phyloP scores from a whole-genome alignment of 768 basidiomycete species.

The Mycena leptocephala region DNA sequence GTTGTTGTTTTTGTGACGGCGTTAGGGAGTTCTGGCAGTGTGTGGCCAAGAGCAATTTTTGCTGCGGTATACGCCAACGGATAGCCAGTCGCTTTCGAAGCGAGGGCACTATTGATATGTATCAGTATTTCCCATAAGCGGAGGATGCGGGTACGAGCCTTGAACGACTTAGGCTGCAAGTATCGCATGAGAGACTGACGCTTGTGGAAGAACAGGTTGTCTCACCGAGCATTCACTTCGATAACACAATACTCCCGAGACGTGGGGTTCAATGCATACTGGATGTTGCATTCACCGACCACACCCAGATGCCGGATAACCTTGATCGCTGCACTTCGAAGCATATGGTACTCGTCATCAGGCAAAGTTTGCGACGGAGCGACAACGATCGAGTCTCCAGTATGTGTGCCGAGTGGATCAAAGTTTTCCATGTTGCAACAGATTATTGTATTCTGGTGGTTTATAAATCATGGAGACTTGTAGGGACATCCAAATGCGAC shows the following conservation, averaged over 20 bases:
- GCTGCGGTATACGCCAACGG: slow-evolving; percentile 99
- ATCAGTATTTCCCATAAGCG: slow-evolving; percentile 30
- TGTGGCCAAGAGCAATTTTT: slow-evolving; percentile 98
- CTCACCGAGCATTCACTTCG: slow-evolving; percentile 94
- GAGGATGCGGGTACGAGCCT: slow-evolving; percentile 59
- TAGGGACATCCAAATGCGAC: slow-evolving; percentile 49
- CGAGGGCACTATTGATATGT: slow-evolving; percentile 82
- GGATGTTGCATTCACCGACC: slow-evolving; percentile 97
- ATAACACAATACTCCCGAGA: slow-evolving; percentile 98
- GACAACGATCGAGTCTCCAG: slow-evolving; percentile 99
- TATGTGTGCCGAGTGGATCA: slow-evolving; percentile 98
- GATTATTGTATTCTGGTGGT: slow-evolving; percentile 93
- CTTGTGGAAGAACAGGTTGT: slow-evolving; percentile 17
- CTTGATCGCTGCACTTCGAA: slow-evolving; percentile 97
- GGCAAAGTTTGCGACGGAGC: slow-evolving; percentile 98
- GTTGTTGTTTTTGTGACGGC: slow-evolving; percentile 99
- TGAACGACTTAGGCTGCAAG: slow-evolving; percentile 80
- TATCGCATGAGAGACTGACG: slow-evolving; percentile 11
- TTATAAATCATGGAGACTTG: slow-evolving; percentile 26
- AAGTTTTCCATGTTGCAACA: slow-evolving; percentile 99
- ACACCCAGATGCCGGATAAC: slow-evolving; percentile 94
- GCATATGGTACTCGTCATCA: slow-evolving; percentile 99
- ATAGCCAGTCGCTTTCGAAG: slow-evolving; percentile 99
- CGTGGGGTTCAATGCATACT: slow-evolving; percentile 96
- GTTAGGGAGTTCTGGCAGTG: slow-evolving; percentile 97